These are phyloP conservation scores for Didymella segeticola DNA, from an alignment of 2,329 filamentous ascomycete genomes.

Conservation along the genomic window DNA sequence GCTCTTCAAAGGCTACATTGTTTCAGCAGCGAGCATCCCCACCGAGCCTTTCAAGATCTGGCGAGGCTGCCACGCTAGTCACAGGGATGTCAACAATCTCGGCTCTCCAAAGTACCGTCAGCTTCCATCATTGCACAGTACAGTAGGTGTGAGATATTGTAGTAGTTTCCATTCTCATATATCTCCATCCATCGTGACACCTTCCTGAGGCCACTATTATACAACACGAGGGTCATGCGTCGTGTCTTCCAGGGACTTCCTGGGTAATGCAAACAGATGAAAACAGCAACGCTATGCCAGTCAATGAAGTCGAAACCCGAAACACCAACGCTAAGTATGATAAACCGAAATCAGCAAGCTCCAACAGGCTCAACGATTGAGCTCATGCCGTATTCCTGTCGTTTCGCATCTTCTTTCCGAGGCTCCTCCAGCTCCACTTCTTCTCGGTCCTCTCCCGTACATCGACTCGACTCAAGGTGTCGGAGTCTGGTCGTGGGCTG, in stretches of 20 bases:
- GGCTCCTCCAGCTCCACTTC: constrained; percentile 32
- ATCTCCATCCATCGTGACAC: neutral
- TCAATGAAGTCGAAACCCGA: constrained; percentile 15
- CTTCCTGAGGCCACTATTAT: constrained; percentile 7
- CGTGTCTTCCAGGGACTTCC: constrained; percentile 16
- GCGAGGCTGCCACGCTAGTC: no score
- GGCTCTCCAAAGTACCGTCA: constrained; percentile 7
- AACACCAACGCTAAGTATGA: constrained; percentile 18
- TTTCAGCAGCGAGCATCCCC: neutral
- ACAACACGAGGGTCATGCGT: constrained; percentile 18
- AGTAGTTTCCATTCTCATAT: neutral
- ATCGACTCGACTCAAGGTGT: constrained; percentile 34
- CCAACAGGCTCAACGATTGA: neutral
- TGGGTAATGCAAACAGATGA: constrained; percentile 11
- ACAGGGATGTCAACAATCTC: constrained; percentile 2
- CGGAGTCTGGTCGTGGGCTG: constrained; percentile 42
- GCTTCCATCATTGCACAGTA: constrained; percentile 1
- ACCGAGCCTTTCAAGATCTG: neutral
- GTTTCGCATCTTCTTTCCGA: constrained; percentile 30
- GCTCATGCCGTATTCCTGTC: constrained; percentile 15
- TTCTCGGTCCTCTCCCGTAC: constrained; percentile 21
- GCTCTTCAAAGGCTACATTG: neutral
- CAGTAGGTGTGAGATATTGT: neutral
- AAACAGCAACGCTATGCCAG: constrained; percentile 17
- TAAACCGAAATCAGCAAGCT: neutral